A percentile compares a stretch with the other conserved stretches of the same genome.
phyloP scores from a whole-genome alignment of 2,329 filamentous ascomycete species.

The Magnaporthiopsis poae region DNA sequence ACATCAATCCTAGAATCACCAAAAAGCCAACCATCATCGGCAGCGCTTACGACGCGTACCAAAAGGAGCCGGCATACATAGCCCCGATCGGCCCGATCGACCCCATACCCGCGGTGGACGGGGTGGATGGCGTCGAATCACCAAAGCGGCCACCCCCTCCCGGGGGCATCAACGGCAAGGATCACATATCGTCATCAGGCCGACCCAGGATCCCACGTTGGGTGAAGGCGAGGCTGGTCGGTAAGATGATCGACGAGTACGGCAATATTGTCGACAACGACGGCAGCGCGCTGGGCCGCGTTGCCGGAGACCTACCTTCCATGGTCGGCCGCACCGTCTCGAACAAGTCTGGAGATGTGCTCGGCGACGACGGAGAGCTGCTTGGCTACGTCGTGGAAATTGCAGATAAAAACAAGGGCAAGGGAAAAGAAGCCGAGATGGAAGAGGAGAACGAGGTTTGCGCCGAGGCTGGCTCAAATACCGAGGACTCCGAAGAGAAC shows the following conservation, averaged over 20 bases:
- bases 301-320: slow-evolving; percentile 43
- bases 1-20: not conserved
- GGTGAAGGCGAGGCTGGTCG: slow-evolving; percentile 29
- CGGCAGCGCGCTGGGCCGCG: slow-evolving; percentile 41
- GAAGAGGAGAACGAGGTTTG: slow-evolving; percentile 22
- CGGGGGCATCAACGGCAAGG: not conserved
- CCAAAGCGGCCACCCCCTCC: not conserved
- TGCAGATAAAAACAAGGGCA: slow-evolving; percentile 17
- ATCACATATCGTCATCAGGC: slow-evolving; percentile 18
- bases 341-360: slow-evolving; percentile 34
- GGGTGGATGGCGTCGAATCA: slow-evolving; percentile 7
- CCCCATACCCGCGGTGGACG: slow-evolving; percentile 25
- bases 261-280: slow-evolving; percentile 42
- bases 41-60: slow-evolving; percentile 2
- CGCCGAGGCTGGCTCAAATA: slow-evolving; percentile 18
- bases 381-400: slow-evolving; percentile 36
- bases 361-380: slow-evolving; percentile 32
- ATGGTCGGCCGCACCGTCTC: slow-evolving; percentile 42
- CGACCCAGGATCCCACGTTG: slow-evolving; percentile 19
- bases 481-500: not conserved
- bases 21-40: slow-evolving; percentile 14
- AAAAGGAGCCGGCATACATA: slow-evolving; percentile 24
- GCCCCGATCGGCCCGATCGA: slow-evolving; percentile 29
- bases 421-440: slow-evolving; percentile 5
- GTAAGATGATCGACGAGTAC: slow-evolving; percentile 42